phyloP scores from a whole-genome alignment of 2,329 filamentous ascomycete genomes.

The Colletotrichum graminicola region DNA sequence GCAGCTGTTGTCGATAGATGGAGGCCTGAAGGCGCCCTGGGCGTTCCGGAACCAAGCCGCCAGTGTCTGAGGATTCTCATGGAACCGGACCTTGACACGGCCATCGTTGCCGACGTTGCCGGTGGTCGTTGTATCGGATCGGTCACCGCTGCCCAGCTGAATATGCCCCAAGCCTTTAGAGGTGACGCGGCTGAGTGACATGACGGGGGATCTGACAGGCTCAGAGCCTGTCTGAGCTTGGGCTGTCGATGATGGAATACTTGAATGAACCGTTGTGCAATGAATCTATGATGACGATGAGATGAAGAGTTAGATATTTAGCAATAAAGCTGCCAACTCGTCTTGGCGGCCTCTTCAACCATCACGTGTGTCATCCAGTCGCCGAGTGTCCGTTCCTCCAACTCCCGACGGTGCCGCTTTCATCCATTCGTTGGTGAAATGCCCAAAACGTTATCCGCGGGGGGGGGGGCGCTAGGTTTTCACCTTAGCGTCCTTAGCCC shows the following conservation, averaged over 20 bases:
- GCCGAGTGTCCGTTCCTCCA: neutral
- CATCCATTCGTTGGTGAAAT: neutral
- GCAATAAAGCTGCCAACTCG: constrained; percentile 1
- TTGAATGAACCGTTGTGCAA: neutral
- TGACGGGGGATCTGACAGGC: constrained; percentile 12
- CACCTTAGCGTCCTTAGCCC: constrained; percentile 13
- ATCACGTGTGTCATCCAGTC: constrained; percentile 28
- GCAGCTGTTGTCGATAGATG: neutral
- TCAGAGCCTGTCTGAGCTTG: constrained; percentile 8
- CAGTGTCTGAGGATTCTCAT: constrained; percentile 47
- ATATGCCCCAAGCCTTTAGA: constrained; percentile 48
- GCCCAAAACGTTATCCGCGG: constrained; percentile 19
- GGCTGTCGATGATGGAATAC: neutral
- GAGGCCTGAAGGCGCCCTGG: constrained; percentile 37
- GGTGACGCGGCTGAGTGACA: constrained; percentile 48
- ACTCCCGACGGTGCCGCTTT: constrained; percentile 4
- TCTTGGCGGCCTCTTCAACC: constrained; percentile 8
- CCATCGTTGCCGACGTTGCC: constrained; percentile 48
- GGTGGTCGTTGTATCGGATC: constrained; percentile 44
- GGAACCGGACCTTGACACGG: constrained; percentile 50
- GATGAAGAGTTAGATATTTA: neutral
- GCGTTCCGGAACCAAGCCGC: constrained; percentile 46
- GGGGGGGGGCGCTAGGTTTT: constrained; percentile 1
- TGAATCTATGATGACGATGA: neutral
- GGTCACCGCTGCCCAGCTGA: constrained; percentile 43